phyloP scores from a whole-genome alignment of 441 rosid genomes.

The Croton setiger region DNA sequence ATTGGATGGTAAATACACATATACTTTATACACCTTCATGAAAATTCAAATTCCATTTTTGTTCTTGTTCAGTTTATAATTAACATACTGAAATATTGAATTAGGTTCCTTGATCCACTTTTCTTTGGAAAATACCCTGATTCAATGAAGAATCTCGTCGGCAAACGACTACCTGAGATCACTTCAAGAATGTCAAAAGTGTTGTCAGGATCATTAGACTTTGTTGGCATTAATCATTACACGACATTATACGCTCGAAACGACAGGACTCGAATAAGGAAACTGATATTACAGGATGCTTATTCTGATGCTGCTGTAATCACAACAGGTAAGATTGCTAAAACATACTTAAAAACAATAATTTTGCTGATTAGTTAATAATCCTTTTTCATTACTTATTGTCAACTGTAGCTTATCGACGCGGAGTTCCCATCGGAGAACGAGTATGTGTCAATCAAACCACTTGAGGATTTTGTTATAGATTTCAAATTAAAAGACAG shows the following conservation, averaged over 20 bases:
- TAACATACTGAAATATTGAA: constrained; percentile 25
- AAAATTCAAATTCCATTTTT: constrained; percentile 12
- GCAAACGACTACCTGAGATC: constrained; percentile 58
- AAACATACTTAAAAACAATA: background rate
- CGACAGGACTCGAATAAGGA: constrained; percentile 59
- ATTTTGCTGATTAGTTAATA: background rate
- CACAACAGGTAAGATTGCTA: constrained; percentile 52
- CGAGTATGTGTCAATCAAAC: constrained; percentile 49
- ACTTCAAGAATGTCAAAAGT: constrained; percentile 36
- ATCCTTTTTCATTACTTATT: constrained; percentile 11
- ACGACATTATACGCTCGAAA: constrained; percentile 30
- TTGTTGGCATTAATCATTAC: constrained; percentile 60
- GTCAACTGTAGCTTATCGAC: constrained; percentile 53
- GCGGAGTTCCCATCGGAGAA: constrained; percentile 75
- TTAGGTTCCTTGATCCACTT: constrained; percentile 64
- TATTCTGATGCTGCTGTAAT: constrained; percentile 79
- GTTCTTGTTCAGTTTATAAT: background rate
- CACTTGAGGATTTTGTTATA: constrained; percentile 18
- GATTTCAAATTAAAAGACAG: constrained; percentile 16
- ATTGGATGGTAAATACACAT: constrained; percentile 62
- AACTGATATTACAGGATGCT: constrained; percentile 78
- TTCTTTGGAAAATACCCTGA: constrained; percentile 68
- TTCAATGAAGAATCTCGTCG: constrained; percentile 49
- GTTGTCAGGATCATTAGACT: constrained; percentile 57
- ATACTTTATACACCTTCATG: background rate